These are phyloP conservation scores for Actinomucor elegans DNA, from an alignment of 371 early-diverging fungal species.

Conservation along the genomic window DNA sequence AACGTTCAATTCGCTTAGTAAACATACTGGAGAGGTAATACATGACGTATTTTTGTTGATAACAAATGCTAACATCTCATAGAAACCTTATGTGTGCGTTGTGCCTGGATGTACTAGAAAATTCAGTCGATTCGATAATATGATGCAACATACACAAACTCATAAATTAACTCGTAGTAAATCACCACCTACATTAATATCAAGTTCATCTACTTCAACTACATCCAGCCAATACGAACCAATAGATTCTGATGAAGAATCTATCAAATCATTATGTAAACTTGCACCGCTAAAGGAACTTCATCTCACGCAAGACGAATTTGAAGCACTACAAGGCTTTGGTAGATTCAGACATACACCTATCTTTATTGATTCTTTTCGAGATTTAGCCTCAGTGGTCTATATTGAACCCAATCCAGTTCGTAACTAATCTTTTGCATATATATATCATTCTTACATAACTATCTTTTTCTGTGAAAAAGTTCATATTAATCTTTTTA, in stretches of 20 bases:
- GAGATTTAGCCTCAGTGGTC: slow-evolving; percentile 27
- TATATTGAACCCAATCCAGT: slow-evolving; percentile 28
- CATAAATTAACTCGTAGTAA: slow-evolving; percentile 29
- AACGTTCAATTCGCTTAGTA: slow-evolving; percentile 29
- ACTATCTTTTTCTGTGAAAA: too few species aligned
- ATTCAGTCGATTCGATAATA: slow-evolving; percentile 64
- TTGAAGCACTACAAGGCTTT: slow-evolving; percentile 49
- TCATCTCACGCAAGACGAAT: slow-evolving; percentile 42
- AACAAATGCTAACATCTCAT: not conserved
- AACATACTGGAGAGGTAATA: slow-evolving; percentile 58
- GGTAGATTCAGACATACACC: slow-evolving; percentile 35
- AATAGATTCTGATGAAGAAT: slow-evolving; percentile 2
- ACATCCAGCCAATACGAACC: not conserved
- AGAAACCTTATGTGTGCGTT: slow-evolving; percentile 62
- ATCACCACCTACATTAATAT: not conserved
- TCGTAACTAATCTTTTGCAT: too few species aligned
- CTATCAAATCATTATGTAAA: not conserved
- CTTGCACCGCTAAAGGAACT: slow-evolving; percentile 15
- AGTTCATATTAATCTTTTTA: too few species aligned
- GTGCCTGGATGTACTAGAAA: slow-evolving; percentile 58
- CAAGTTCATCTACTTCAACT: not conserved
- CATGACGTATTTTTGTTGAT: not conserved
- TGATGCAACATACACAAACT: slow-evolving; percentile 66
- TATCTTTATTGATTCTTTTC: slow-evolving; percentile 37
- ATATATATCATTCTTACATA: too few species aligned